Percentiles rank a stretch among this genome's conserved stretches.
Evolutionary conservation across 23 red algal genomes (phyloP).

Genomic region (Cyanidium caldarium): DNA sequence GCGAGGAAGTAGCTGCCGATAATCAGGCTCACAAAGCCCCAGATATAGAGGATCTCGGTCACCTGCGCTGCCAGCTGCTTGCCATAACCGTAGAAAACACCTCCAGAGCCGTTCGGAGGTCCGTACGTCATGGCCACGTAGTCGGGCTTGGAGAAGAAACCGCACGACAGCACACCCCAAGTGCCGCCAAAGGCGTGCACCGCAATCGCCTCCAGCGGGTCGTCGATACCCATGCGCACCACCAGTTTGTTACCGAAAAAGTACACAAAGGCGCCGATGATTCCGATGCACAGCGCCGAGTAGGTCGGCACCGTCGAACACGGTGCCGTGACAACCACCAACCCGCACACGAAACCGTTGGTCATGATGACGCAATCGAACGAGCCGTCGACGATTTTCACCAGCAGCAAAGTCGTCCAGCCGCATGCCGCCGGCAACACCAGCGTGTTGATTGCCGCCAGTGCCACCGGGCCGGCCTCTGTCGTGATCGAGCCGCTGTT

Average conservation of each 20-base stretch:
- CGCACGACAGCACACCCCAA: slow-evolving; percentile 52
- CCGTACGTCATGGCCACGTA: slow-evolving; percentile 28
- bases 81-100: slow-evolving; percentile 54
- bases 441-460: slow-evolving; percentile 10
- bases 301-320: slow-evolving; percentile 65
- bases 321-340: slow-evolving; percentile 64
- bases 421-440: slow-evolving; percentile 31
- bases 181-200: slow-evolving; percentile 66
- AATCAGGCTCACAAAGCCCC: slow-evolving; percentile 23
- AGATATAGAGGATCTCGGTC: slow-evolving; percentile 37
- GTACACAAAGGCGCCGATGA: slow-evolving; percentile 58
- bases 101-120: slow-evolving; percentile 14
- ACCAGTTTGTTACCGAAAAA: slow-evolving; percentile 27
- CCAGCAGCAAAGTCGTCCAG: slow-evolving; percentile 39
- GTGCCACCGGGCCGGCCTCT: neutral
- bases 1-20: slow-evolving; percentile 32
- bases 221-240: slow-evolving; percentile 53
- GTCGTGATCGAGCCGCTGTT: neutral
- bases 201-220: slow-evolving; percentile 79
- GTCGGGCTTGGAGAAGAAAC: slow-evolving; percentile 35
- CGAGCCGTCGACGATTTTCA: slow-evolving; percentile 31
- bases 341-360: slow-evolving; percentile 68
- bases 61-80: slow-evolving; percentile 37
- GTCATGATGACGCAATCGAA: slow-evolving; percentile 54
- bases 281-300: slow-evolving; percentile 56